Conservation (phyloP, 2,329 filamentous ascomycete species). For the Penicillium psychrosexuale region DNA sequence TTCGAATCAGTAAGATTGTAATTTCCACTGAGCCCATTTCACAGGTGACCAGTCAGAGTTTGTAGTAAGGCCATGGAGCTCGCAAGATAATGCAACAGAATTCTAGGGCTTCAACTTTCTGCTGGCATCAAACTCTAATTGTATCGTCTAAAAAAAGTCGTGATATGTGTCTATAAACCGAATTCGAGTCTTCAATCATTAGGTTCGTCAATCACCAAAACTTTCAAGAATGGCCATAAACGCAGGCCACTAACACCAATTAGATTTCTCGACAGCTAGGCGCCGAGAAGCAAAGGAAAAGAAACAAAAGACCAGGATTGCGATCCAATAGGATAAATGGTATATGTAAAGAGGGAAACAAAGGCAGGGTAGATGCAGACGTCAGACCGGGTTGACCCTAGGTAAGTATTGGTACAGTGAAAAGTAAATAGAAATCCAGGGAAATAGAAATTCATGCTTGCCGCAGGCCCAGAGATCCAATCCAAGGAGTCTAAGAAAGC, state of each 20-base stretch:
- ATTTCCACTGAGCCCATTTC: not conserved
- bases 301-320: not conserved
- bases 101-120: not conserved
- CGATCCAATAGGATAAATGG: conserved; percentile 4
- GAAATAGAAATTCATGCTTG: not conserved
- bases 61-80: not conserved
- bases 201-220: not conserved
- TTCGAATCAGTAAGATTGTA: too few relatives aligned
- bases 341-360: conserved; percentile 5
- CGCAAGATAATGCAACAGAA: not conserved
- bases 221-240: too few relatives aligned
- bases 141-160: not conserved
- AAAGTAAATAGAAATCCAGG: conserved; percentile 1
- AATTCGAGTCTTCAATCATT: not conserved
- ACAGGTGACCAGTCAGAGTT: not conserved
- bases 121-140: not conserved
- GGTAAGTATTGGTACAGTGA: conserved; percentile 5
- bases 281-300: not conserved
- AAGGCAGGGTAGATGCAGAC: conserved; percentile 2
- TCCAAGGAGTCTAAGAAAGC: not conserved
- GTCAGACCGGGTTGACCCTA: not conserved
- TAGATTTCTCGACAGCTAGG: not conserved
- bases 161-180: not conserved
- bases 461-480: not conserved
- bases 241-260: not conserved